phyloP scores from a whole-genome alignment of 805 yeast genomes.

The Saccharomycopsis oosterbeekiorum region DNA sequence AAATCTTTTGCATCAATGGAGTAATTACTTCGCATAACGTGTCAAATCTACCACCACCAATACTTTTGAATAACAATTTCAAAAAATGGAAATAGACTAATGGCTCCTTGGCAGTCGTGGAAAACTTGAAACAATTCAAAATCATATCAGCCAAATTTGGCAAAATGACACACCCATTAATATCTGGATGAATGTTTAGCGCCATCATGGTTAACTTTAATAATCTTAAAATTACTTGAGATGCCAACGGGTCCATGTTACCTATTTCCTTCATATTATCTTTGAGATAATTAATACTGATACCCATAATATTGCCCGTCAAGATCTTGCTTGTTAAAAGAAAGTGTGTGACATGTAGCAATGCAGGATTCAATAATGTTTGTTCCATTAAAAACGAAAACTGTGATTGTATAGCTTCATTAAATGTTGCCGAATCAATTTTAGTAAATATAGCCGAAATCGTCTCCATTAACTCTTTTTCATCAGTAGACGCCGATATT shows the following conservation, averaged over 20 bases:
- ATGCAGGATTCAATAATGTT: constrained; percentile 74
- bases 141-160: constrained; percentile 84
- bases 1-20: constrained; percentile 77
- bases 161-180: constrained; percentile 73
- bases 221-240: constrained; percentile 73
- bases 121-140: constrained; percentile 62
- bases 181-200: constrained; percentile 73
- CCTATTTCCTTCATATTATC: constrained; percentile 71
- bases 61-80: constrained; percentile 82
- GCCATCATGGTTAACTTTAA: constrained; percentile 95
- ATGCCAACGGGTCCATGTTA: constrained; percentile 61
- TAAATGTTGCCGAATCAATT: constrained; percentile 90
- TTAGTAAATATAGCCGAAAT: constrained; percentile 89
- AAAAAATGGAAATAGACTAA: constrained; percentile 80
- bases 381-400: constrained; percentile 51
- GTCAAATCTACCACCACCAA: constrained; percentile 96
- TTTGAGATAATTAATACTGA: constrained; percentile 66
- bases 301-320: constrained; percentile 82
- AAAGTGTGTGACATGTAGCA: constrained; percentile 86
- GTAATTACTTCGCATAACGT: constrained; percentile 83
- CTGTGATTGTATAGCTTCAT: constrained; percentile 80
- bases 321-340: constrained; percentile 92
- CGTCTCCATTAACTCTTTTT: constrained; percentile 90
- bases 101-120: constrained; percentile 86
- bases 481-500: constrained; percentile 82